Evolutionary conservation across 306 rosid genomes (phyloP), one percentile per base, ranked within the genome.

Genomic region (Cicer judaicum): DNA sequence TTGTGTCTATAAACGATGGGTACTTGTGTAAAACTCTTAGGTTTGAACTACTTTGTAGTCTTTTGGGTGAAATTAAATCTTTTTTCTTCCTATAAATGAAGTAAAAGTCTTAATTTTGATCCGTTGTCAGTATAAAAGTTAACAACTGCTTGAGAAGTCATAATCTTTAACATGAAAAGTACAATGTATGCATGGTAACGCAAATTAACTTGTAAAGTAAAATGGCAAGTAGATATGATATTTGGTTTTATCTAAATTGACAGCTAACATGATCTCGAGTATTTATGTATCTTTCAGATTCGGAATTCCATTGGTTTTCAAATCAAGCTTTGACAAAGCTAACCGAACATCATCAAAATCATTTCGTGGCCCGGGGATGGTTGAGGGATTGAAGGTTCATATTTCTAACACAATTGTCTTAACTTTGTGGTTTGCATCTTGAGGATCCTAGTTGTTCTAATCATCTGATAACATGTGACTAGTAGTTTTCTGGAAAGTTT

Each of bases 291-390:
- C 74, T 86, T 81, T 71, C 89, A 92, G 99, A 63, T 80, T 92
- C 73, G 99, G 95, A 71, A 78, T 94, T 82, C 97, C 93, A 5
- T 81, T 94, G 87, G 89, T 94, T 75, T 94, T 94, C 88, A 92
- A 91, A 86, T 90, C 99, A 57, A 94, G 99, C 87, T 94, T 94
- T 70, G 97, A 94, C 79, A 94, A 92, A 82, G 99, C 99, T 69
- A 94, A 94, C 82, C 85, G 96, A 49, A 94, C 97, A 57, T 94
- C 99, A 16, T 90, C 97, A 62, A 94, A 94, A 80, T 94, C 97
- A 67, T 92, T 94, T 70, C 95, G 95, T 9, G 97, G 99, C 83
- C 99, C 97, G 0, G 99, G 99, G 85, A 75, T 92, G 89, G 78
- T 1, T 24, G 95, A 94, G 84, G 98, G 97, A 78, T 80, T 92